phyloP scores from a whole-genome alignment of 2,329 filamentous ascomycete species.

The Fusarium sp. region DNA sequence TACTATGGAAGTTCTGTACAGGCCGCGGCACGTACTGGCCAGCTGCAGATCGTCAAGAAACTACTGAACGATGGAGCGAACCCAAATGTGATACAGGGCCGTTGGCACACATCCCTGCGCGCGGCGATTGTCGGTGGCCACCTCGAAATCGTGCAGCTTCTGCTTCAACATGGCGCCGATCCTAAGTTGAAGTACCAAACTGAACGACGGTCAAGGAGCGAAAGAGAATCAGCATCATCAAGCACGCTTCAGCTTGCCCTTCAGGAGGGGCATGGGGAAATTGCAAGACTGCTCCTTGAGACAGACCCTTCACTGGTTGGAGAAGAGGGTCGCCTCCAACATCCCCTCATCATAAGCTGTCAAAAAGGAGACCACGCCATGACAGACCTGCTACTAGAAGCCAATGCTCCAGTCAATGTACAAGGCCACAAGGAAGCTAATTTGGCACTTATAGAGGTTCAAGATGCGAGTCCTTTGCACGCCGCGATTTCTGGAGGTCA shows the following conservation, averaged over 20 bases:
- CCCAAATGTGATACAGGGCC: slow-evolving; percentile 2
- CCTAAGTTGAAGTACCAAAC: background rate
- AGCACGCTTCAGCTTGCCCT: background rate
- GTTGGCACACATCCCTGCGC: slow-evolving; percentile 5
- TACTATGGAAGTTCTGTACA: slow-evolving; percentile 19
- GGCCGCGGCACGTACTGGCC: slow-evolving; percentile 10
- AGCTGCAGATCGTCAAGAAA: background rate
- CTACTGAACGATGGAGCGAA: background rate
- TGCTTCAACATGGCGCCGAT: slow-evolving; percentile 3
- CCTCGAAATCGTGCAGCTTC: background rate
- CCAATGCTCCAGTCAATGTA: background rate
- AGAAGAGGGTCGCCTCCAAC: background rate
- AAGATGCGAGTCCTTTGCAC: slow-evolving; percentile 2
- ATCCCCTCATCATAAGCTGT: background rate
- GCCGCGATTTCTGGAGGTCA: background rate
- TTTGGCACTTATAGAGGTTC: background rate
- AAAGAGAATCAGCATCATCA: background rate
- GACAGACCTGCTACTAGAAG: background rate
- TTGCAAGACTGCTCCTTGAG: background rate
- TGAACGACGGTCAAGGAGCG: no score
- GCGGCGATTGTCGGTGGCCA: background rate
- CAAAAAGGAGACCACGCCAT: background rate
- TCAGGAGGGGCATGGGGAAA: background rate
- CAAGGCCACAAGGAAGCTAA: background rate
- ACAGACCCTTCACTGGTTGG: background rate